Evolutionary conservation across 345 rosid genomes (phyloP).

Genomic region (Dipteronia dyeriana): DNA sequence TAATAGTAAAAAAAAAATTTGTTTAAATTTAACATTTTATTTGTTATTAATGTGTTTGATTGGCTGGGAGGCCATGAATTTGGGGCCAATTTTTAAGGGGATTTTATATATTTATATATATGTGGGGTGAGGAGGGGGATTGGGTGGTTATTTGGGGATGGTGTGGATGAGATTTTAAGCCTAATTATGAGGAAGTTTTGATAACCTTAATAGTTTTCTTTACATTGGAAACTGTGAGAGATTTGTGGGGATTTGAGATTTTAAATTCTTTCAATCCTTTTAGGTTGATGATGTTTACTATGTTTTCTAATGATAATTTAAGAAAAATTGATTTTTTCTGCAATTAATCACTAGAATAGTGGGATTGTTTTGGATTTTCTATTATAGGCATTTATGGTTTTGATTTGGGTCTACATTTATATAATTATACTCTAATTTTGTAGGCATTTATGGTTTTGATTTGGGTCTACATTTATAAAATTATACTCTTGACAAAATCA

Average conservation of each 20-base stretch:
- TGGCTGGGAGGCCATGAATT: conserved; percentile 23
- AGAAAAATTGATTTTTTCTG: no score
- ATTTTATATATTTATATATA: neutral
- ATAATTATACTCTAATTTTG: no score
- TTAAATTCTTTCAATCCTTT: neutral
- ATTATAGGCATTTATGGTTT: neutral
- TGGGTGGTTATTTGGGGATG: neutral
- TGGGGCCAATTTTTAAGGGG: conserved; percentile 7
- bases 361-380: neutral
- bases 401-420: neutral
- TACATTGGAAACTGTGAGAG: conserved; percentile 28
- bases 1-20: neutral
- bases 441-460: no score
- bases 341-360: no score
- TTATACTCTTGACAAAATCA: neutral
- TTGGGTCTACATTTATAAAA: no score
- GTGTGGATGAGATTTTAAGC: conserved; percentile 18
- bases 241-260: conserved; percentile 32
- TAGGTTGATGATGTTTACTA: neutral
- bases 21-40: neutral
- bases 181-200: conserved; percentile 12
- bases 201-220: neutral
- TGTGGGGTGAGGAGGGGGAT: neutral
- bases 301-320: neutral
- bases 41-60: conserved; percentile 17